Conservation (phyloP, 73 alveolate species). For the Paramecium caudatum region DNA sequence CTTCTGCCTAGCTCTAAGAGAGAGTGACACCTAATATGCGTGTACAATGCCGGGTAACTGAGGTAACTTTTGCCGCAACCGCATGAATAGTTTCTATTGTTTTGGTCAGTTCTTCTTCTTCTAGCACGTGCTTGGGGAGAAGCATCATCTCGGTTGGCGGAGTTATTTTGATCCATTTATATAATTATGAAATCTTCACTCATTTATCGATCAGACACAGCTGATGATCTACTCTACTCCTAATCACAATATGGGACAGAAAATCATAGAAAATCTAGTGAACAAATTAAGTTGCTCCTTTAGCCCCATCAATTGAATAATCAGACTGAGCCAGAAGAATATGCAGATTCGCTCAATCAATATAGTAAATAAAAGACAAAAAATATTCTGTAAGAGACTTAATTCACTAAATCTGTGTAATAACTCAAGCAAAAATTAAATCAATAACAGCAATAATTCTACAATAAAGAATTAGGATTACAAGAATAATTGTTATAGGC, state of each 20-base stretch:
- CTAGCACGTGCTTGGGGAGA: conserved; percentile 20
- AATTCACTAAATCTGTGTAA: background rate
- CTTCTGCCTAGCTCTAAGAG: conserved; percentile 39
- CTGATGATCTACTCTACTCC: background rate
- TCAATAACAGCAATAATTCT: conserved; percentile 35
- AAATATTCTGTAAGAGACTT: background rate
- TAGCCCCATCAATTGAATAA: background rate
- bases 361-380: background rate
- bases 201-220: too few relatives aligned
- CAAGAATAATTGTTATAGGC: conserved; percentile 22
- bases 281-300: conserved; percentile 23
- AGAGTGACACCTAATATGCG: conserved; percentile 89
- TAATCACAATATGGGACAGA: background rate
- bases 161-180: conserved; percentile 53
- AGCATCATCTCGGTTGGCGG: conserved; percentile 38
- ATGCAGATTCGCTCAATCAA: background rate
- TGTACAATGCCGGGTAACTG: conserved; percentile 96
- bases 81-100: conserved; percentile 94
- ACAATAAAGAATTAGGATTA: conserved; percentile 31
- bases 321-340: conserved; percentile 28
- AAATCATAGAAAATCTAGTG: background rate
- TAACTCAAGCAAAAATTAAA: conserved; percentile 15
- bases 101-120: conserved; percentile 85
- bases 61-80: conserved; percentile 98
- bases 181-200: too few relatives aligned